Evolutionary conservation across 2,329 filamentous ascomycete species (phyloP).

Genomic region (Neophaeococcomyces mojaviensis): DNA sequence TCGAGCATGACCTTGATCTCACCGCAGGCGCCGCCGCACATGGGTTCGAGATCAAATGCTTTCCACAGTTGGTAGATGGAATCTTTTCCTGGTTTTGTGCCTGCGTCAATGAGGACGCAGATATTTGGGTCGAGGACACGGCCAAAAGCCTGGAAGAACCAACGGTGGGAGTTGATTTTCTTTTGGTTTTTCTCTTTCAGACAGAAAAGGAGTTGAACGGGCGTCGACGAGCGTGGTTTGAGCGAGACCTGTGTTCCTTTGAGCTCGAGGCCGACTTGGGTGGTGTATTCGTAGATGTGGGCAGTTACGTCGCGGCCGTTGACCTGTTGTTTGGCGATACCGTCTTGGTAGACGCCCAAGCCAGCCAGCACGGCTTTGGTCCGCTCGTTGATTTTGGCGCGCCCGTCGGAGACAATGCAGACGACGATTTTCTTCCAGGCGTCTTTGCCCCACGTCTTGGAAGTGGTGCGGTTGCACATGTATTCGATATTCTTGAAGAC

Average conservation of each 20-base stretch:
- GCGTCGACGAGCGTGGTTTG: slow-evolving; percentile 72
- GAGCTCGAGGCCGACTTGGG: slow-evolving; percentile 63
- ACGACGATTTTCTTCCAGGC: slow-evolving; percentile 99
- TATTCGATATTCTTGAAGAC: slow-evolving; percentile 99
- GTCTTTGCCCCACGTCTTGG: slow-evolving; percentile 96
- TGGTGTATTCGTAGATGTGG: slow-evolving; percentile 79
- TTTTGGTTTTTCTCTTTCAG: slow-evolving; percentile 99
- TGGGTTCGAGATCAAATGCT: slow-evolving; percentile 93
- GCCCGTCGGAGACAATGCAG: slow-evolving; percentile 92
- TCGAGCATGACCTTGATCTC: slow-evolving; percentile 98
- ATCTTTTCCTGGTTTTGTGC: slow-evolving; percentile 85
- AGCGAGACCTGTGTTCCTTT: slow-evolving; percentile 84
- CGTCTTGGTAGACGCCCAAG: slow-evolving; percentile 95
- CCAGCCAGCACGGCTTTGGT: slow-evolving; percentile 84
- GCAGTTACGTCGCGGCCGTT: slow-evolving; percentile 94
- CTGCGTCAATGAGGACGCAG: slow-evolving; percentile 90
- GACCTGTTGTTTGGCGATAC: slow-evolving; percentile 96
- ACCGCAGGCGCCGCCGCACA: slow-evolving; percentile 94
- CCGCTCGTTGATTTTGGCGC: slow-evolving; percentile 90
- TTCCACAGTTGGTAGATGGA: slow-evolving; percentile 99
- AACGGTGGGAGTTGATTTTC: slow-evolving; percentile 98
- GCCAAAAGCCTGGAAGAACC: slow-evolving; percentile 98
- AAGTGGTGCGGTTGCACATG: slow-evolving; percentile 88
- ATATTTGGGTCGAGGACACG: slow-evolving; percentile 90
- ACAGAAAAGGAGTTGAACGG: slow-evolving; percentile 95